Percentiles rank a stretch among this genome's conserved stretches.
Evolutionary conservation across 768 basidiomycete species (phyloP).

Genomic region (Agaricus blazei): DNA sequence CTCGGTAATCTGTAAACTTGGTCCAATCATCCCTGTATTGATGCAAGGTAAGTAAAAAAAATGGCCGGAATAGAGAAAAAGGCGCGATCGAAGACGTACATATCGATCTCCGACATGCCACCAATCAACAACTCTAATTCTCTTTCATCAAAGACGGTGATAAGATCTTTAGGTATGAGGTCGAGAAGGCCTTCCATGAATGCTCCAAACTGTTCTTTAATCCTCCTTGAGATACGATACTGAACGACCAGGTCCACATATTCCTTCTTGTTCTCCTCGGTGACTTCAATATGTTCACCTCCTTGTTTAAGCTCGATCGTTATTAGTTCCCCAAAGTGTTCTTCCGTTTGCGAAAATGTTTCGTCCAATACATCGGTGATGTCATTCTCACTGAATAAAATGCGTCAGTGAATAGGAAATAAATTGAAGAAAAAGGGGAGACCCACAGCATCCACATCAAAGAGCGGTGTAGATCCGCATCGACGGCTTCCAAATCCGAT

Average conservation of each 20-base stretch:
- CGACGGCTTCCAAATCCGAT: constrained; percentile 64
- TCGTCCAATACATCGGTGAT: constrained; percentile 74
- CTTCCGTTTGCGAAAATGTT: constrained; percentile 66
- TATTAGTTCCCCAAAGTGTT: constrained; percentile 69
- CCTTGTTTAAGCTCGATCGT: constrained; percentile 61
- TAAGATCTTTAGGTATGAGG: constrained; percentile 75
- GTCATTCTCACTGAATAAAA: constrained; percentile 54
- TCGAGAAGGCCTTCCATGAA: constrained; percentile 86
- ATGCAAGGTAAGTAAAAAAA: constrained; percentile 1
- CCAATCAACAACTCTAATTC: constrained; percentile 88
- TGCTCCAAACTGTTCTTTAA: constrained; percentile 79
- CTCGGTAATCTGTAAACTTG: constrained; percentile 90
- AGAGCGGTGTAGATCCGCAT: constrained; percentile 64
- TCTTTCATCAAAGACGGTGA: constrained; percentile 88
- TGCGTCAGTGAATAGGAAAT: neutral
- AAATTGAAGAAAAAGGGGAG: neutral
- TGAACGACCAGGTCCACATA: constrained; percentile 75
- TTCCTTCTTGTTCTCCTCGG: constrained; percentile 72
- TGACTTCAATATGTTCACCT: constrained; percentile 58
- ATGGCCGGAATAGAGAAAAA: neutral
- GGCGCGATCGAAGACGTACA: constrained; percentile 36
- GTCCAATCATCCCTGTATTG: constrained; percentile 77
- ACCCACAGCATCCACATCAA: constrained; percentile 72
- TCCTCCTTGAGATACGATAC: constrained; percentile 78
- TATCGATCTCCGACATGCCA: constrained; percentile 90